Evolutionary conservation across 2,329 filamentous ascomycete genomes (phyloP).

Genomic region (Aspergillus carbonarius): DNA sequence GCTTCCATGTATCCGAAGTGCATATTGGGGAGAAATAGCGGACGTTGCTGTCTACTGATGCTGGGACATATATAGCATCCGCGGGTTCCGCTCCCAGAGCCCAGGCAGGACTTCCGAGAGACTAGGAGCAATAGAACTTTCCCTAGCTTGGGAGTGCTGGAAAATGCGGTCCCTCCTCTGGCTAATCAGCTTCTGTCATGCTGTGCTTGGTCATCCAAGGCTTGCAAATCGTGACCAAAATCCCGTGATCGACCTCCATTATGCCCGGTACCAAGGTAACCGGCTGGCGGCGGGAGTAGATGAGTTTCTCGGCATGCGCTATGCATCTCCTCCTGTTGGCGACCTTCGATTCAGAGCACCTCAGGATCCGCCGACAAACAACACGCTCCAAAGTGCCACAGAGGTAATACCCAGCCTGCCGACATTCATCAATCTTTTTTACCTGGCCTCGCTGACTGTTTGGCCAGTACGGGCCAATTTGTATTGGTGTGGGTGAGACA

Average conservation of each 20-base stretch:
- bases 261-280: constrained; percentile 62
- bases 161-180: not conserved
- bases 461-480: constrained; percentile 44
- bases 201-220: not conserved
- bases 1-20: not conserved
- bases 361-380: constrained; percentile 50
- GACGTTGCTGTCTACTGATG: no score
- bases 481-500: constrained; percentile 65
- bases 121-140: not conserved
- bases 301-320: constrained; percentile 70
- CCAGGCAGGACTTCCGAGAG: not conserved
- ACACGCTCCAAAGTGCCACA: constrained; percentile 50
- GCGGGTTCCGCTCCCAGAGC: not conserved
- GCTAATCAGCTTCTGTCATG: not conserved
- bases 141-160: not conserved
- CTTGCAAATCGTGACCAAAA: not conserved
- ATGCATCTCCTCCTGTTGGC: constrained; percentile 64
- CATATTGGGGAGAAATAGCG: not conserved
- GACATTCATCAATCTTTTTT: not conserved
- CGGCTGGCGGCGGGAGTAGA: constrained; percentile 57
- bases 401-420: not conserved
- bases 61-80: no score
- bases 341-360: constrained; percentile 64
- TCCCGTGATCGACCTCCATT: constrained; percentile 58
- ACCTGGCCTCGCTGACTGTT: not conserved